Evolutionary conservation across 306 rosid genomes (phyloP), one percentile per base, ranked within the genome.

Genomic region (Vigna hirtella): DNA sequence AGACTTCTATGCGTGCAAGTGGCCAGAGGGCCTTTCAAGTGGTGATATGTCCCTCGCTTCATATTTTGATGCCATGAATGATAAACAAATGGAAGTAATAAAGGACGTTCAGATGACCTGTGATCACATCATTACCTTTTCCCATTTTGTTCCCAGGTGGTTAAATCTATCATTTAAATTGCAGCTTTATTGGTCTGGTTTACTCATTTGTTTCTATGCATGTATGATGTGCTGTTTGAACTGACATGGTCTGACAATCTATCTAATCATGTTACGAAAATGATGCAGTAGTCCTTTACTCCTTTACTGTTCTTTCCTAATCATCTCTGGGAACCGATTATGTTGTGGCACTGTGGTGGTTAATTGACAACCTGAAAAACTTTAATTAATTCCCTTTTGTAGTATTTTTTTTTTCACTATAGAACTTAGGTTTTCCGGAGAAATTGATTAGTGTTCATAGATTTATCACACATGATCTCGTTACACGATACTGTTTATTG

Each of bases 121-220:
- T 81, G 79, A 80, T 86, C 95, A 88, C 72, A 83, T 87, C 66
- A 83, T 93, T 62, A 87, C 95, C 66, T 91, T 93, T 83, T 93
- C 95, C 42, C 97, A 93, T 83, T 93, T 93, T 88, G 95, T 93
- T 82, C 98, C 98, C 73, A 93, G 97, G 97, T 90, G 51, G 63
- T 80, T 47, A 28, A 28, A 64, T 68, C 72, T 66, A 24, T 28
- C 58, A 26, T 11, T 61, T 55, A 9, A 83, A 43, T 12, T 74
- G 4, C 76, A 18, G 55, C 59, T 65, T 24, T 56, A 10, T 30
- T 28, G 62, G 9, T 28, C 9, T 53, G 8, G 47, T 65, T 9
- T 53, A 14, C 8, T 65, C 50, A 43, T 47, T 71, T 56, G 59
- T 56, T 77, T 77, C 40, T 38, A 13, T 57, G 32, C 61, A 26